phyloP scores from a whole-genome alignment of 2,329 filamentous ascomycete species.

The Aspergillus fijiensis region DNA sequence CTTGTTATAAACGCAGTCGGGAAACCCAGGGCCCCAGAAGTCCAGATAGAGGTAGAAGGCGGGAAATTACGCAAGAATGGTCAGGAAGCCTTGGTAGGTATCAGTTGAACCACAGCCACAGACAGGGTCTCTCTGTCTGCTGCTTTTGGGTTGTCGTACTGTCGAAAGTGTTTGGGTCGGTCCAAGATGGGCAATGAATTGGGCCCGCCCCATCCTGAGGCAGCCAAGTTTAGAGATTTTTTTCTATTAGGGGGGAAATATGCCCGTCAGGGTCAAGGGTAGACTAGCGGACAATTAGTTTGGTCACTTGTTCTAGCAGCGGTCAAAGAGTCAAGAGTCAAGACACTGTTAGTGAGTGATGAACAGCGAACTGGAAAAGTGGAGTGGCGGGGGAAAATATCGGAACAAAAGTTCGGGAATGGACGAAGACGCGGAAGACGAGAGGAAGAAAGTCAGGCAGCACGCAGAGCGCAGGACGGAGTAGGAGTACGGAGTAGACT shows the following conservation, averaged over 20 bases:
- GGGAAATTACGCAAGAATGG: slow-evolving; percentile 7
- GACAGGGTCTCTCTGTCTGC: slow-evolving; percentile 5
- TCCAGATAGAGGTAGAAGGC: background rate
- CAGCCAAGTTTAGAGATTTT: slow-evolving; percentile 6
- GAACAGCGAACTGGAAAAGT: background rate
- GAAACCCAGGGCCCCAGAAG: background rate
- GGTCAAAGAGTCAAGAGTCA: background rate
- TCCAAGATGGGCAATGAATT: slow-evolving; percentile 8
- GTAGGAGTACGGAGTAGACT: too few relatives aligned
- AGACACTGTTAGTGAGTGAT: background rate
- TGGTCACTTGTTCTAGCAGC: background rate
- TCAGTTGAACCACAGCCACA: slow-evolving; percentile 9
- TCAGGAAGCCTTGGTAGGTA: background rate
- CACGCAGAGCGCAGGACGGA: too few relatives aligned
- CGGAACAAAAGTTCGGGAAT: slow-evolving; percentile 22
- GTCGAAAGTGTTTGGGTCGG: background rate
- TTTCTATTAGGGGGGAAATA: slow-evolving; percentile 3
- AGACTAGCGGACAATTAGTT: background rate
- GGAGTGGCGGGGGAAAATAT: slow-evolving; percentile 1
- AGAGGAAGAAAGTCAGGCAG: background rate
- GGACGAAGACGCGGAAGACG: background rate
- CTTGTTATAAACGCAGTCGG: slow-evolving; percentile 11
- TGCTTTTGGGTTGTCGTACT: slow-evolving; percentile 7
- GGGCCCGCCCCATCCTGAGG: slow-evolving; percentile 22
- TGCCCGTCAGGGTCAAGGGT: background rate